Percentiles rank a stretch among this genome's conserved stretches.
phyloP scores from a whole-genome alignment of 768 basidiomycete genomes.

The Tephrocybe sp. region DNA sequence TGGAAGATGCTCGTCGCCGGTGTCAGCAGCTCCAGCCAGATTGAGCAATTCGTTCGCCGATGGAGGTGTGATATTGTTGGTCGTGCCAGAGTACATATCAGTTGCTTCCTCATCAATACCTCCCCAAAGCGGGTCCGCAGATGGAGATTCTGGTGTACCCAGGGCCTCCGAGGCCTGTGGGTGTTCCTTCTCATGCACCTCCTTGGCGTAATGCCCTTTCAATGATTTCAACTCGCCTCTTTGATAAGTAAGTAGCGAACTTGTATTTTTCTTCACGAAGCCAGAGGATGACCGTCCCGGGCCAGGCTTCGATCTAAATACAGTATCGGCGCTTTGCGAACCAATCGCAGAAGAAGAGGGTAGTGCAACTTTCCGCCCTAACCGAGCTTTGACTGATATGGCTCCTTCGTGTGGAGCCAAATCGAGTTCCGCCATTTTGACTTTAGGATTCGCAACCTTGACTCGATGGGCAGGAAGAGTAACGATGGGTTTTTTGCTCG shows the following conservation, averaged over 20 bases:
- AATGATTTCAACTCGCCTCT: slow-evolving; percentile 54
- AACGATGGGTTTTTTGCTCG: background rate
- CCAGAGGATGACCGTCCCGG: slow-evolving; percentile 52
- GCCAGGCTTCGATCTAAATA: slow-evolving; percentile 38
- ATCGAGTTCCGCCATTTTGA: slow-evolving; percentile 49
- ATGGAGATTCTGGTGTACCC: slow-evolving; percentile 4
- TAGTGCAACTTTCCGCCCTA: slow-evolving; percentile 27
- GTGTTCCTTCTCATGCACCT: background rate
- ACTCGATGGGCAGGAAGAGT: slow-evolving; percentile 42
- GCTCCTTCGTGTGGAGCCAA: slow-evolving; percentile 33
- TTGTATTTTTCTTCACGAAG: slow-evolving; percentile 37
- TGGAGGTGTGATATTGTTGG: slow-evolving; percentile 21
- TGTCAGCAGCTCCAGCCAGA: slow-evolving; percentile 45
- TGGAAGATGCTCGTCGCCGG: slow-evolving; percentile 42
- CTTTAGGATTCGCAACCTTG: slow-evolving; percentile 51
- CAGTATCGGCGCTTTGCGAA: slow-evolving; percentile 1
- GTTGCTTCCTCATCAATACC: slow-evolving; percentile 18
- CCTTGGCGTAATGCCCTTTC: slow-evolving; percentile 40
- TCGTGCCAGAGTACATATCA: slow-evolving; percentile 1
- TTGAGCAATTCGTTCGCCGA: slow-evolving; percentile 47
- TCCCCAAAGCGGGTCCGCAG: slow-evolving; percentile 9
- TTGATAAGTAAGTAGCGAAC: slow-evolving; percentile 53
- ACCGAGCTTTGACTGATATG: slow-evolving; percentile 51
- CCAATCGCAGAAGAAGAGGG: slow-evolving; percentile 10
- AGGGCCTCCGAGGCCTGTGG: background rate